Conservation (phyloP, 371 early-diverging fungal genomes). For the Zopfochytrium polystomum region DNA sequence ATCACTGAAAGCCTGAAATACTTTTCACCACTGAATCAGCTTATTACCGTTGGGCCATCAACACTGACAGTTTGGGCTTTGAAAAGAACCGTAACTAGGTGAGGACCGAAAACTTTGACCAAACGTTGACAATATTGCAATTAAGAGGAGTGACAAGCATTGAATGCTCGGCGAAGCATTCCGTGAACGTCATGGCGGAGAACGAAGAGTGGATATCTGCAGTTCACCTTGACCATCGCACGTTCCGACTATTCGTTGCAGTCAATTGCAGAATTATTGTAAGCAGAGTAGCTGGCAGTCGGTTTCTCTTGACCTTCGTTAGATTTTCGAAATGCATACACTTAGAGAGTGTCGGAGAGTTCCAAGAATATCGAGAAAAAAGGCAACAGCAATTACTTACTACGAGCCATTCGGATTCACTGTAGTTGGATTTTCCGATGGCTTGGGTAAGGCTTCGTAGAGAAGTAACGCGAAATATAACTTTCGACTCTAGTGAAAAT, state of each 20-base stretch:
- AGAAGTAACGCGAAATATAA: background rate
- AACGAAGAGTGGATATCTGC: slow-evolving; percentile 44
- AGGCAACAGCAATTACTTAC: slow-evolving; percentile 28
- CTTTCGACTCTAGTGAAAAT: slow-evolving; percentile 40
- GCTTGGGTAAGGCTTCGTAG: slow-evolving; percentile 19
- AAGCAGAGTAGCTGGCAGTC: slow-evolving; percentile 8
- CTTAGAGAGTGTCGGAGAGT: background rate
- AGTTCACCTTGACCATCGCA: slow-evolving; percentile 31
- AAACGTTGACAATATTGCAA: no score
- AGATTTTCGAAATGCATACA: background rate
- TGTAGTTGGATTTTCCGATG: slow-evolving; percentile 29
- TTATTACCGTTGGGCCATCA: slow-evolving; percentile 25
- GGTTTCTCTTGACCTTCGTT: no score
- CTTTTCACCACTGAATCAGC: slow-evolving; percentile 8
- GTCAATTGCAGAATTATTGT: slow-evolving; percentile 40
- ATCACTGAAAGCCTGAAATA: slow-evolving; percentile 3
- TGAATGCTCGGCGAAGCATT: no score
- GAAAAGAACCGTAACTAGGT: slow-evolving; percentile 7
- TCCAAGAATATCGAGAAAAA: slow-evolving; percentile 12
- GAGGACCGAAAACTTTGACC: no score
- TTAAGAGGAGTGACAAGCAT: no score
- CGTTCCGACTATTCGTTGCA: slow-evolving; percentile 24
- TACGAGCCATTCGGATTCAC: slow-evolving; percentile 41
- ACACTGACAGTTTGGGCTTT: slow-evolving; percentile 16
- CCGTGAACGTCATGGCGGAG: no score